Conservation (phyloP, 1,284 basidiomycete species). For the Chalciporus sp. region DNA sequence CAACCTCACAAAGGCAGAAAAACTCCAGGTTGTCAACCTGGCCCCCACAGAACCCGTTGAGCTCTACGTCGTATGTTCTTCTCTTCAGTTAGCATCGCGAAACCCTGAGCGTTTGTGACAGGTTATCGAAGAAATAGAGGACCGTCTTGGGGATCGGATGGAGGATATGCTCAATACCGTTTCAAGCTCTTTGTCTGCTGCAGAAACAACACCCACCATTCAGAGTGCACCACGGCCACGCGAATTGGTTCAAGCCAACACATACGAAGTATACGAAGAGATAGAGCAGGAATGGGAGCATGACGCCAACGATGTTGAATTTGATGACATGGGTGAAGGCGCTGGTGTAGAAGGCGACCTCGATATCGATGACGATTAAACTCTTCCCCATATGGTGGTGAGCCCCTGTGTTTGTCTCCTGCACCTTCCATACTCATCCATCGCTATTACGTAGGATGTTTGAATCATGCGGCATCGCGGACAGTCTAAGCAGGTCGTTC, state of each 20-base stretch:
- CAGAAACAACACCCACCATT: conserved; percentile 19
- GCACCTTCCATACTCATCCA: neutral
- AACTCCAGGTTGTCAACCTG: conserved; percentile 88
- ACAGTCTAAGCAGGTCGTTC: neutral
- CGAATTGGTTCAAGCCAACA: conserved; percentile 14
- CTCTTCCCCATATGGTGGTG: neutral
- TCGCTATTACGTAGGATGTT: neutral
- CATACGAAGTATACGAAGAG: conserved; percentile 31
- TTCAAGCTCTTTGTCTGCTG: conserved; percentile 46
- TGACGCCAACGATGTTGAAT: conserved; percentile 48
- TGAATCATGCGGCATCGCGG: neutral
- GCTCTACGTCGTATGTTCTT: conserved; percentile 79
- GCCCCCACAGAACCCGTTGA: conserved; percentile 83
- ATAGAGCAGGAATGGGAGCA: conserved; percentile 35
- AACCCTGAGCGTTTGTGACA: conserved; percentile 36
- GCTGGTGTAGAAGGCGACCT: conserved; percentile 71
- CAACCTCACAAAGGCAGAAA: conserved; percentile 86
- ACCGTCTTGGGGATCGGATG: conserved; percentile 74
- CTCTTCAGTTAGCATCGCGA: neutral
- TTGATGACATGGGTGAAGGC: conserved; percentile 70
- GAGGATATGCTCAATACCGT: conserved; percentile 69
- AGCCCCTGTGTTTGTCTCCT: neutral
- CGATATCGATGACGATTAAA: conserved; percentile 67
- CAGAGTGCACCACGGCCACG: conserved; percentile 6
- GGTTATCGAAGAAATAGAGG: conserved; percentile 91